phyloP scores from a whole-genome alignment of 495 filamentous ascomycete species.

The Tuber calosporum region DNA sequence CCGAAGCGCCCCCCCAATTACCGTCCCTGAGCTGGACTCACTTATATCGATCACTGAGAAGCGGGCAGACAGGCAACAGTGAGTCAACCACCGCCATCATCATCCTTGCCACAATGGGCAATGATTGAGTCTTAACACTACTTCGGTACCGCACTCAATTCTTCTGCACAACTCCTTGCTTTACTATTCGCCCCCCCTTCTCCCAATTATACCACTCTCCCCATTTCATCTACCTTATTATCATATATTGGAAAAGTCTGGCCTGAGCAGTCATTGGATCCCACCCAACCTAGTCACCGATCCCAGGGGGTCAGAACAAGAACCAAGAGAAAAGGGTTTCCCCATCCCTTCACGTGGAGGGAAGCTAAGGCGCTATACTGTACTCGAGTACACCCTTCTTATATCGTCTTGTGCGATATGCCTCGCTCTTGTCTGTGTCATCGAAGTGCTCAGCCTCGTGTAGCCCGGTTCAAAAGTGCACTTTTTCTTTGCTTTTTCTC shows the following conservation, averaged over 20 bases:
- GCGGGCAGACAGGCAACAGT: neutral
- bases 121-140: neutral
- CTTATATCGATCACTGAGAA: neutral
- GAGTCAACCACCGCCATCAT: neutral
- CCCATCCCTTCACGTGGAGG: neutral
- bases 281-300: neutral
- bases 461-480: neutral
- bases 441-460: neutral
- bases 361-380: neutral
- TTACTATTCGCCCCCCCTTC: neutral
- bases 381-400: too few relatives aligned
- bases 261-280: neutral
- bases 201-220: neutral
- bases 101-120: neutral
- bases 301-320: neutral
- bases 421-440: neutral
- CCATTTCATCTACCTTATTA: neutral
- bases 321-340: neutral
- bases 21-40: neutral
- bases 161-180: neutral
- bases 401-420: neutral
- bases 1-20: neutral
- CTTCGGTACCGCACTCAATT: neutral
- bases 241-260: neutral
- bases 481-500: neutral